Evolutionary conservation across 768 basidiomycete genomes (phyloP), one percentile per base, ranked within the genome.

Genomic region (Hericium rajendrae): DNA sequence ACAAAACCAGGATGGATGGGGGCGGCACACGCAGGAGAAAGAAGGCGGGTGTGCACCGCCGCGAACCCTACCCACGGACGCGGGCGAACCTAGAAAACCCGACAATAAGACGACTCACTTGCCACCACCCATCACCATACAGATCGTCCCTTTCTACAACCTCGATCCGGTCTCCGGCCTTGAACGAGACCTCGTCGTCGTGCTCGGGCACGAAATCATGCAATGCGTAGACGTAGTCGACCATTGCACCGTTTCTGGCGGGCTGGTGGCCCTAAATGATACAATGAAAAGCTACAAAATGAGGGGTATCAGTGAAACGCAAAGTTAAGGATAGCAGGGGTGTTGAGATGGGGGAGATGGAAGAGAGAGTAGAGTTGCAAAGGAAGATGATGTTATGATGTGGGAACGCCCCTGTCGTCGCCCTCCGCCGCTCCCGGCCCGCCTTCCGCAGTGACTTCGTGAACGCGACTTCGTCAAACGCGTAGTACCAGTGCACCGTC

Each of bases 101-200:
- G 2, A 40, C 48, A 13, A 22, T 48, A 52, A 22, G 51, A 48
- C 13, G 22, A 71, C 78, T 67, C 56, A 85, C 86, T 78, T 83
- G 79, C 92, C 92, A 98, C 97, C 97, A 98, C 16, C 95, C 97
- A 70, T 99, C 97, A 18, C 82, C 82, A 68, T 90, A 98, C 57
- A 82, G 72, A 62, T 98, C 97, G 67, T 98, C 97, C 72, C 83
- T 91, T 74, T 98, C 95, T 43, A 97, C 57, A 28, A 99, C 84
- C 66, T 91, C 86, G 63, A 98, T 91, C 56, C 81, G 76, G 63
- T 98, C 92, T 2, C 94, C 94, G 4, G 84, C 85, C 46, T 73
- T 76, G 68, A 98, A 97, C 1, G 83, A 65, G 40, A 98, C 80
- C 72, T 99, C 97, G 71, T 99, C 97, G 53, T 90, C 89, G 70